Evolutionary conservation across 331 rosid genomes (phyloP).

Genomic region (Phaseolus coccineus): DNA sequence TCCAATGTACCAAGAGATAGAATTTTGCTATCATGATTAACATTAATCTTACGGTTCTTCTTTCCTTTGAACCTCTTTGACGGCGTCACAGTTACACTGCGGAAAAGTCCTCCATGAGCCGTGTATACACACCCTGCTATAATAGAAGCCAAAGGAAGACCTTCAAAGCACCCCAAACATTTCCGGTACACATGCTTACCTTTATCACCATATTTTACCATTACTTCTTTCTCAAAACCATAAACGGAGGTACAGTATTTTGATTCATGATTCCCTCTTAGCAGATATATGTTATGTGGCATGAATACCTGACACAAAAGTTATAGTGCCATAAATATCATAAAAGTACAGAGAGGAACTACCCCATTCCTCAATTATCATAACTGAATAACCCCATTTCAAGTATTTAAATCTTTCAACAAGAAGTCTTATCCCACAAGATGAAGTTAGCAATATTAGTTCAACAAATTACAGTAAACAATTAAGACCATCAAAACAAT

Average conservation of each 20-base stretch:
- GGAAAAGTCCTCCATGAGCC: constrained; percentile 93
- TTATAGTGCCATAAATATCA: constrained; percentile 26
- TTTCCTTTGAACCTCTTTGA: constrained; percentile 80
- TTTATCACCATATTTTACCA: constrained; percentile 74
- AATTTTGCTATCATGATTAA: constrained; percentile 54
- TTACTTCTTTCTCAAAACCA: constrained; percentile 86
- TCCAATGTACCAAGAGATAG: constrained; percentile 77
- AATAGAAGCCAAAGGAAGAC: constrained; percentile 85
- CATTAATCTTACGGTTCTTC: constrained; percentile 71
- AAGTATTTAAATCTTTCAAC: constrained; percentile 1
- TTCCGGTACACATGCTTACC: constrained; percentile 89
- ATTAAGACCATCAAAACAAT: constrained; percentile 10
- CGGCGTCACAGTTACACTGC: constrained; percentile 61
- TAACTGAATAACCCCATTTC: constrained; percentile 22
- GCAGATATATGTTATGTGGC: constrained; percentile 68
- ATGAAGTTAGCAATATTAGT: not conserved
- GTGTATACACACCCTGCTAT: constrained; percentile 78
- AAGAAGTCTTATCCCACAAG: not conserved
- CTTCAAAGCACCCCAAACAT: constrained; percentile 94
- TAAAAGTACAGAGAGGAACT: not conserved
- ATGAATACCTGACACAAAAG: constrained; percentile 60
- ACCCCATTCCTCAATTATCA: constrained; percentile 19
- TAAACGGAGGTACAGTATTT: constrained; percentile 90
- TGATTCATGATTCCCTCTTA: constrained; percentile 92
- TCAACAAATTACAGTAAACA: constrained; percentile 17